Percentiles rank a stretch among this genome's conserved stretches.
Conservation (phyloP, 2,329 filamentous ascomycete genomes). For the Penicillium thymicola region DNA sequence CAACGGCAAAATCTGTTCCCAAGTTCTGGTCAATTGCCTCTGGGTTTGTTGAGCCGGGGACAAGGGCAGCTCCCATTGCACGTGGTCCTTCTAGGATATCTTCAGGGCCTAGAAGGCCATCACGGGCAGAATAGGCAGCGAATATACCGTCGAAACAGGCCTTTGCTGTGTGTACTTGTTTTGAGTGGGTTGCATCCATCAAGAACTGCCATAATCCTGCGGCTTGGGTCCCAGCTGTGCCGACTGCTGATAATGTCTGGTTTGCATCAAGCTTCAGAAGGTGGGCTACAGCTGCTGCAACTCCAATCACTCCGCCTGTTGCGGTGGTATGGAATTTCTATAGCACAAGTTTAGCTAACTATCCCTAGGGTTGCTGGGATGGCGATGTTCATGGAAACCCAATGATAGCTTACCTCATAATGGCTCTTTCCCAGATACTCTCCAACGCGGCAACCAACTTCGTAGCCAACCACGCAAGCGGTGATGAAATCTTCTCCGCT, state of each 20-base stretch:
- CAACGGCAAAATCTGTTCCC: conserved; percentile 24
- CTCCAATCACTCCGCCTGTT: conserved; percentile 28
- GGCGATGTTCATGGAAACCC: no score
- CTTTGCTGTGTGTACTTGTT: conserved; percentile 33
- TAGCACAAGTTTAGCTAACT: neutral
- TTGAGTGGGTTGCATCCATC: conserved; percentile 27
- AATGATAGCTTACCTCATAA: conserved; percentile 25
- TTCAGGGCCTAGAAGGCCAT: conserved; percentile 25
- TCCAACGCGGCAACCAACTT: conserved; percentile 30
- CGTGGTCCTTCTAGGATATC: conserved; percentile 29
- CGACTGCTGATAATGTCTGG: conserved; percentile 28
- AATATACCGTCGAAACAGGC: conserved; percentile 34
- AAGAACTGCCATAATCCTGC: conserved; percentile 34
- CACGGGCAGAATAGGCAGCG: conserved; percentile 29
- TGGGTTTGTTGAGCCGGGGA: conserved; percentile 5
- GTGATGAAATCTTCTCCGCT: conserved; percentile 30
- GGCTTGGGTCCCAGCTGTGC: conserved; percentile 33
- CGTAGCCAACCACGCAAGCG: conserved; percentile 33
- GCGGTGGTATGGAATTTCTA: conserved; percentile 30
- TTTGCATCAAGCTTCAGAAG: conserved; percentile 24
- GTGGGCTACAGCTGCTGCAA: conserved; percentile 26
- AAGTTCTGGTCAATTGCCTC: no score
- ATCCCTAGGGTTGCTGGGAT: no score
- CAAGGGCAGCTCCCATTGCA: conserved; percentile 27
- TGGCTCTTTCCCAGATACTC: conserved; percentile 32